Base-by-base conservation (phyloP, 768 basidiomycete species). In the Tremella mesenterica region DNA sequence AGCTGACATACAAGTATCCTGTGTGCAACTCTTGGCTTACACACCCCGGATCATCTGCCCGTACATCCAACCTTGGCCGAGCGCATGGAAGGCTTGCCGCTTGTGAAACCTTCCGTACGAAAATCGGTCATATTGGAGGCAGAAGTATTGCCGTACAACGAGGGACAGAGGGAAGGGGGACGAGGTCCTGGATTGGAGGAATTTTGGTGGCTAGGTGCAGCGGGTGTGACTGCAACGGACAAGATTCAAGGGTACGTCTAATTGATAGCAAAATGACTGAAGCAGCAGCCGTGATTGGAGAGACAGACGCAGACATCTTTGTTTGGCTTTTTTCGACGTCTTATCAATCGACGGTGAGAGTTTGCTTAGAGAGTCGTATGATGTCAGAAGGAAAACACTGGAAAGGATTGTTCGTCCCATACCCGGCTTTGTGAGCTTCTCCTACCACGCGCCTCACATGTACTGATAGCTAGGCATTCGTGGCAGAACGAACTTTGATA, bases 131-230 rank as follows among this genome's bases (percentile, higher is more conserved):
- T 81, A 6, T 60, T 85, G 0, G 91, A 96, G 65, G 90, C 89
- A 1, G 91, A 96, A 72, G 88, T 93, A 83, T 84, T 93, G 4
- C 84, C 86, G 0, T 93, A 80, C 69, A 79, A 85, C 31, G 84
- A 83, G 25, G 71, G 69, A 1, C 68, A 72, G 18, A 39, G 72
- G 10, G 61, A 63, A 48, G 70, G 70, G 13, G 58, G 56, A 25
- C 44, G 68, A 28, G 66, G 63, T 3, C 65, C 70, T 5, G 72
- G 75, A 23, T 81, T 93, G 46, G 88, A 89, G 60, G 88, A 89
- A 83, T 73, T 67, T 76, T 76, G 59, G 71, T 67, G 67, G 61
- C 58, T 75, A 2, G 58, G 55, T 16, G 26, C 26, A n/a, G 69
- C 58, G 4, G 65, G 65, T 14, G 63, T 66, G 6, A 57, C 54